A percentile compares a stretch with the other conserved stretches of the same genome.
These are phyloP conservation scores for Dactylellina haptotyla DNA, from an alignment of 2,329 filamentous ascomycete species.

Conservation along the genomic window DNA sequence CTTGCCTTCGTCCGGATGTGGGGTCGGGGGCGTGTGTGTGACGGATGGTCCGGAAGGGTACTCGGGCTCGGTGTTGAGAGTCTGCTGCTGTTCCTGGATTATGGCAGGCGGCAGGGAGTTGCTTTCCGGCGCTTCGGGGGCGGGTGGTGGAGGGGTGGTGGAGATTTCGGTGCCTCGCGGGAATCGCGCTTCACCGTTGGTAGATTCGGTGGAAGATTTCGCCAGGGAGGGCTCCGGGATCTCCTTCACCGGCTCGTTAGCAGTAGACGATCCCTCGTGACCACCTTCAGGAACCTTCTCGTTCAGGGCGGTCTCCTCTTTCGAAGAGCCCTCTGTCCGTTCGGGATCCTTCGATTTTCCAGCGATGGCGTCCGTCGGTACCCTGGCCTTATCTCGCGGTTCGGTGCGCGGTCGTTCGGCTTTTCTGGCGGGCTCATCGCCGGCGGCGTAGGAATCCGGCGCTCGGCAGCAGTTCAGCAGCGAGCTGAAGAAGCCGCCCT, in stretches of 20 bases:
- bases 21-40: constrained; percentile 40
- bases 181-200: constrained; percentile 45
- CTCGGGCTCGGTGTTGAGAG: constrained; percentile 25
- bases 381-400: constrained; percentile 32
- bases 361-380: constrained; percentile 29
- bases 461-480: constrained; percentile 57
- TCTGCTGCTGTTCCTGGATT: constrained; percentile 46
- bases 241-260: constrained; percentile 35
- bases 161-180: constrained; percentile 32
- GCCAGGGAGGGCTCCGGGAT: constrained; percentile 41
- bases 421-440: constrained; percentile 49
- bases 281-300: constrained; percentile 25
- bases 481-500: constrained; percentile 57
- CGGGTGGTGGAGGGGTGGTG: constrained; percentile 41
- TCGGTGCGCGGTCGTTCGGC: constrained; percentile 39
- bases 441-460: constrained; percentile 43
- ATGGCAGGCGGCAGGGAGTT: constrained; percentile 42
- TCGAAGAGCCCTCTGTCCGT: constrained; percentile 7
- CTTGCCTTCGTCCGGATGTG: constrained; percentile 32
- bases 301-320: constrained; percentile 45
- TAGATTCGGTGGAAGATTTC: constrained; percentile 48
- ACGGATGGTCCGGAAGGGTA: constrained; percentile 30
- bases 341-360: constrained; percentile 42
- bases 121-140: constrained; percentile 39
- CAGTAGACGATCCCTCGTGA: constrained; percentile 31